Percentiles rank a stretch among this genome's conserved stretches.
Conservation (phyloP, 176 grass and related monocot genomes). For the Metroxylon sagu region DNA sequence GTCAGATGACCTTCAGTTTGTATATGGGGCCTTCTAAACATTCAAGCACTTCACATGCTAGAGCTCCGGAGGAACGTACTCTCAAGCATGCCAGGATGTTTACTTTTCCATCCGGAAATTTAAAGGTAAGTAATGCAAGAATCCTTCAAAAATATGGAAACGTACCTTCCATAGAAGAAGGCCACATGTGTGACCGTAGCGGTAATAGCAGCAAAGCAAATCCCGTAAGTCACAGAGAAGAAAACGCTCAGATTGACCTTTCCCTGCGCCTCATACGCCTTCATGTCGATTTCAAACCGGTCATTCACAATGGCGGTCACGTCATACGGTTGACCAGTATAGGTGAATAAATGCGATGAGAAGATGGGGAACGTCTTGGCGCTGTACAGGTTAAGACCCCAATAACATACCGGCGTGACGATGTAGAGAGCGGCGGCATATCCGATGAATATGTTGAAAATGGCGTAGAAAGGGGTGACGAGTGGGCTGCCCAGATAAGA, state of each 20-base stretch:
- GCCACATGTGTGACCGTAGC: constrained; percentile 57
- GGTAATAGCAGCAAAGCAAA: constrained; percentile 73
- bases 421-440: constrained; percentile 54
- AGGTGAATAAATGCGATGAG: constrained; percentile 60
- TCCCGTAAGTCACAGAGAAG: constrained; percentile 64
- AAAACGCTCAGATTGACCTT: constrained; percentile 75
- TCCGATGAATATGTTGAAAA: constrained; percentile 52
- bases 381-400: constrained; percentile 53
- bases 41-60: too few relatives aligned
- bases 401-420: constrained; percentile 45
- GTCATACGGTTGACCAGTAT: constrained; percentile 37
- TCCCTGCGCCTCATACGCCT: constrained; percentile 45
- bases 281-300: constrained; percentile 53
- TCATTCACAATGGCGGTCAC: constrained; percentile 72
- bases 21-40: too few relatives aligned
- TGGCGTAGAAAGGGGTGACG: constrained; percentile 69
- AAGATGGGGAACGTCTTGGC: constrained; percentile 59
- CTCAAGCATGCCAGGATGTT: too few relatives aligned
- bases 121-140: neutral
- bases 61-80: too few relatives aligned
- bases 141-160: neutral
- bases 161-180: constrained; percentile 72
- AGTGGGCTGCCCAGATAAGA: constrained; percentile 73
- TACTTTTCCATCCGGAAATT: neutral
- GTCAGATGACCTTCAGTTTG: too few relatives aligned